Evolutionary conservation across 495 filamentous ascomycete genomes (phyloP), one percentile per base, ranked within the genome.

Genomic region (Lasiosphaeria miniovina): DNA sequence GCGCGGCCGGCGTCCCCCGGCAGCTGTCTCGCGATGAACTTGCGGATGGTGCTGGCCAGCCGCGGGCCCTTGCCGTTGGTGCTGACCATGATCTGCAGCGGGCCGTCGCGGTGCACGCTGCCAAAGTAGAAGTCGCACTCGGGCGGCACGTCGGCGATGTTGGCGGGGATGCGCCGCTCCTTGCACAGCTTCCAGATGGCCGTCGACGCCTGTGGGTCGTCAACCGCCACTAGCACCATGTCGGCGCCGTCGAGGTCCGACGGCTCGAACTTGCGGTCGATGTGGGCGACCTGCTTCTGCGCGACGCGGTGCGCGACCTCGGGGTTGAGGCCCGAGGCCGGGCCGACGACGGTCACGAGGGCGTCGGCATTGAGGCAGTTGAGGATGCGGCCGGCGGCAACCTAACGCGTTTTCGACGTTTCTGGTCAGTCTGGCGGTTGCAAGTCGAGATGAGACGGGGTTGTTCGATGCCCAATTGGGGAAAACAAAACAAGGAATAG

Each of bases 41-140:
- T 83, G 52, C 95, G 76, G 41, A 98, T 87, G 56, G 93, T 86
- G 61, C 88, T 93, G 11, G 94, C 94, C 58, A 98, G 71, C 75
- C 93, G 88, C 1, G 94, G 94, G 0, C 94, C 94, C 69, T 97
- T 98, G 7, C 94, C 94, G 71, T 98, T 98, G 10, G 94, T 98
- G 71, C 88, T 92, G 52, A 98, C 92, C 94, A 98, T 98, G 61
- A 98, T 84, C 79, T 98, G 94, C 61, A 98, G 73, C 9, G 94
- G 95, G 0, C 94, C 94, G 73, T 98, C 95, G 31, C 94, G 85
- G 77, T 98, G 89, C 35, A 97, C 85, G 72, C 88, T 92, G 50
- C 94, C 94, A 72, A 98, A 98, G 74, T 97, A 98, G 70, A 98
- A 98, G 67, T 98, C 94, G 71, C 94, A 98, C 72, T 98, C 94